A percentile compares a stretch with the other conserved stretches of the same genome.
Conservation (phyloP, 2,329 filamentous ascomycete species). For the Aureobasidium sp. region DNA sequence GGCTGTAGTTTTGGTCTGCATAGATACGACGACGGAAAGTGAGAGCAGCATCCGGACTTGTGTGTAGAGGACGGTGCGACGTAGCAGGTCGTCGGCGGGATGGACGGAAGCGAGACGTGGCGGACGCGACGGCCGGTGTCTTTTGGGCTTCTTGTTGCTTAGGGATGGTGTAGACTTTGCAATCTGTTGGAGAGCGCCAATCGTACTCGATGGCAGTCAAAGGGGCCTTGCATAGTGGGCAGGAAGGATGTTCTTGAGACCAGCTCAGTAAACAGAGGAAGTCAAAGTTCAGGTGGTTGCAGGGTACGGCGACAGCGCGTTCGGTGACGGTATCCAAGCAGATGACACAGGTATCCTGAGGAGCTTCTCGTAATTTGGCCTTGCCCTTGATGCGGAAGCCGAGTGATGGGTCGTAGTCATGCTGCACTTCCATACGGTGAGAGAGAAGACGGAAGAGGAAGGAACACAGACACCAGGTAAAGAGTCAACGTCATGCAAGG, state of each 20-base stretch:
- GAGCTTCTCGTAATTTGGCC: conserved; percentile 10
- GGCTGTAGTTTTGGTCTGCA: conserved; percentile 59
- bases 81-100: background rate
- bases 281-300: conserved; percentile 74
- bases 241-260: conserved; percentile 63
- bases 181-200: conserved; percentile 43
- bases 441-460: background rate
- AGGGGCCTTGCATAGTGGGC: conserved; percentile 62
- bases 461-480: background rate
- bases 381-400: conserved; percentile 22
- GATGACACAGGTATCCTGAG: conserved; percentile 63
- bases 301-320: conserved; percentile 62
- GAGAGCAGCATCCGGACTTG: conserved; percentile 32
- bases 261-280: conserved; percentile 77
- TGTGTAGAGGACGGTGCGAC: background rate
- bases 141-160: conserved; percentile 9
- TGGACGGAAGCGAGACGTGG: background rate
- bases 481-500: conserved; percentile 1
- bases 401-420: conserved; percentile 12
- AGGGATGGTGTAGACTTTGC: conserved; percentile 50
- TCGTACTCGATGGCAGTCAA: conserved; percentile 57
- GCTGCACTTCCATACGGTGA: conserved; percentile 3
- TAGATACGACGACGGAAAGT: conserved; percentile 65
- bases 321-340: conserved; percentile 72
- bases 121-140: background rate